These are phyloP conservation scores for Acacia acuminata DNA, from an alignment of 306 rosid species.

Conservation along the genomic window DNA sequence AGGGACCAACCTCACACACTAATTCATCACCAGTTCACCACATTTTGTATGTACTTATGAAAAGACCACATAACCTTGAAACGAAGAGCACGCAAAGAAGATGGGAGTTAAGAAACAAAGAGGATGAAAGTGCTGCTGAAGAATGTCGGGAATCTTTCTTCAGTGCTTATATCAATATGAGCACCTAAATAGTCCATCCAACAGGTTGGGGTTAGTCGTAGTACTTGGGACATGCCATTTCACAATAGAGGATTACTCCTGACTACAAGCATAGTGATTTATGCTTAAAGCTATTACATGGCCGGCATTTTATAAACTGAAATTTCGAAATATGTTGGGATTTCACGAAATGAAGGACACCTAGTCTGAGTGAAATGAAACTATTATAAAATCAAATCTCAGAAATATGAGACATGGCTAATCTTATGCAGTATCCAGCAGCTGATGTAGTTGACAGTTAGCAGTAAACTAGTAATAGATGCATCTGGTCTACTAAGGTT, in stretches of 20 bases:
- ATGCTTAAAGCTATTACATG: not conserved
- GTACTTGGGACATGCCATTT: conserved; percentile 5
- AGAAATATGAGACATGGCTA: not conserved
- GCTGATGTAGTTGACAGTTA: not conserved
- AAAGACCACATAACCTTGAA: not conserved
- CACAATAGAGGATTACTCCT: not conserved
- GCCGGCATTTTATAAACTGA: not conserved
- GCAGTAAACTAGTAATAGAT: not conserved
- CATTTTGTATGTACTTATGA: not conserved
- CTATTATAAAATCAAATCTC: not conserved
- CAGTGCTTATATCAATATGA: not conserved
- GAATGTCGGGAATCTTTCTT: not conserved
- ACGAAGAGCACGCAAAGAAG: not conserved
- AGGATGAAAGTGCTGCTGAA: not conserved
- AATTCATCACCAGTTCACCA: not conserved
- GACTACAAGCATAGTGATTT: conserved; percentile 6
- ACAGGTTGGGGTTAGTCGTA: not conserved
- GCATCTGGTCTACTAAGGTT: not conserved
- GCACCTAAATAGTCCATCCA: not conserved
- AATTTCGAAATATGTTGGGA: not conserved
- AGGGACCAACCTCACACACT: not conserved
- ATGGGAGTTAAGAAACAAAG: not conserved
- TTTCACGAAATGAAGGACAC: not conserved
- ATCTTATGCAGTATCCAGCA: not conserved
- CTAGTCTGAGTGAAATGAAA: not conserved